Percentiles rank a stretch among this genome's conserved stretches.
phyloP scores from a whole-genome alignment of 306 rosid genomes.

The Urtica urens region DNA sequence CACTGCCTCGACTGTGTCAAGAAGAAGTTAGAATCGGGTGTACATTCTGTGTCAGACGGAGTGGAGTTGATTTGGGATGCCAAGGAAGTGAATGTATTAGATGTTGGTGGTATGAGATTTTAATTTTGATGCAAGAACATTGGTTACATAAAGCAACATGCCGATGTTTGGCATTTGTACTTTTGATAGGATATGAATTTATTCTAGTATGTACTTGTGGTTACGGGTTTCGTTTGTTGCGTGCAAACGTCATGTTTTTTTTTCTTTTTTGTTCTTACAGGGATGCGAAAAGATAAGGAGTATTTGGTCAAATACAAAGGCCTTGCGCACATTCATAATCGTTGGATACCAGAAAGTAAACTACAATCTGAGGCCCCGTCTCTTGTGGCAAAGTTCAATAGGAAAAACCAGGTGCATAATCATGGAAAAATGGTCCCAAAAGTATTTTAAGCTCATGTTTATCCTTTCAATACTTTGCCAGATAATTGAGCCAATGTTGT shows the following conservation, averaged over 20 bases:
- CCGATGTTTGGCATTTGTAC: no score
- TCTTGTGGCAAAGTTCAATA: constrained; percentile 32
- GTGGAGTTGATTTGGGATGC: constrained; percentile 43
- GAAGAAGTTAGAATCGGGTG: constrained; percentile 53
- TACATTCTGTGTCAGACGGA: constrained; percentile 50
- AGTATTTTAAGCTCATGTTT: not conserved
- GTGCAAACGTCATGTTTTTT: not conserved
- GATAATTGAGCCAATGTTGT: no score
- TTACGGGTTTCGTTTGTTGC: no score
- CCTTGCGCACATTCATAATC: constrained; percentile 56
- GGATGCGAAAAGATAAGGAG: constrained; percentile 31
- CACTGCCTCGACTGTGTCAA: constrained; percentile 40
- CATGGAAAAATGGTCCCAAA: constrained; percentile 5
- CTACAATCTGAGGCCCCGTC: constrained; percentile 45
- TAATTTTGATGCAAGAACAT: no score
- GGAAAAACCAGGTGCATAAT: constrained; percentile 36
- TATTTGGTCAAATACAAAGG: constrained; percentile 52
- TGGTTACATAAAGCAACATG: no score
- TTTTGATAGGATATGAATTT: no score
- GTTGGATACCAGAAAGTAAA: constrained; percentile 41
- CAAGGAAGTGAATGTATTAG: constrained; percentile 29
- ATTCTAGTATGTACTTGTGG: no score
- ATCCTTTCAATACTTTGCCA: not conserved
- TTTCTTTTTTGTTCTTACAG: constrained; percentile 20
- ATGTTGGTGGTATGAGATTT: constrained; percentile 34